These are phyloP conservation scores for Aspergillus fructus DNA, from an alignment of 2,329 filamentous ascomycete species.

Conservation along the genomic window DNA sequence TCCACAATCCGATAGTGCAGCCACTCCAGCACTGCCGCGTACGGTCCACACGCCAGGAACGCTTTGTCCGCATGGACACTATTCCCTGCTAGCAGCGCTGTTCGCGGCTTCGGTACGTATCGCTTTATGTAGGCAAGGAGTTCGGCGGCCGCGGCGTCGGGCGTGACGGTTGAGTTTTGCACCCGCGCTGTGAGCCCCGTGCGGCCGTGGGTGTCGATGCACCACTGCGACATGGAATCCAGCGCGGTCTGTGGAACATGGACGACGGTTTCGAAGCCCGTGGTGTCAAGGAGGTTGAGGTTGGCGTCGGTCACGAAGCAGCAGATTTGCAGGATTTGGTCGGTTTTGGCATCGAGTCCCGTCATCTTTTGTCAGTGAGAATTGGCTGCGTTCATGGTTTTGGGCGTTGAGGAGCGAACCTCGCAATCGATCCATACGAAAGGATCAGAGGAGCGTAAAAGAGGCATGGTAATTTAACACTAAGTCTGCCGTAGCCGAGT, in stretches of 20 bases:
- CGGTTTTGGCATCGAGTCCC: conserved; percentile 72
- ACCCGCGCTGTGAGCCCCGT: conserved; percentile 81
- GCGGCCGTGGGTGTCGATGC: conserved; percentile 71
- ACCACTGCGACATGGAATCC: conserved; percentile 86
- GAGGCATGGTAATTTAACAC: conserved; percentile 34
- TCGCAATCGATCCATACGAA: conserved; percentile 87
- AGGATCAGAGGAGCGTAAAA: conserved; percentile 58
- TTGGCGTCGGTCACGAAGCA: conserved; percentile 85
- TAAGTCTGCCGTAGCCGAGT: background rate
- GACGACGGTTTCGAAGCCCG: conserved; percentile 77
- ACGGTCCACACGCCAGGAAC: conserved; percentile 75
- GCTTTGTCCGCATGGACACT: conserved; percentile 85
- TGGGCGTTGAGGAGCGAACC: conserved; percentile 37
- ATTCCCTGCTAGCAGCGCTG: conserved; percentile 82
- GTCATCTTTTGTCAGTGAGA: conserved; percentile 69
- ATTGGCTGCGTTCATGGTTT: background rate
- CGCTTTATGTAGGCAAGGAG: conserved; percentile 76
- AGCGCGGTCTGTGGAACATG: conserved; percentile 70
- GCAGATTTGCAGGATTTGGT: conserved; percentile 87
- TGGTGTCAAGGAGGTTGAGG: conserved; percentile 71
- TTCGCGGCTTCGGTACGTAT: conserved; percentile 65
- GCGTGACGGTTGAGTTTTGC: conserved; percentile 68
- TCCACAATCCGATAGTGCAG: conserved; percentile 90
- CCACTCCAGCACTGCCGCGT: conserved; percentile 69
- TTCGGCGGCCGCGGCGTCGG: conserved; percentile 68